These are phyloP conservation scores for Dimocarpus longan DNA, from an alignment of 345 rosid genomes.

Conservation along the genomic window DNA sequence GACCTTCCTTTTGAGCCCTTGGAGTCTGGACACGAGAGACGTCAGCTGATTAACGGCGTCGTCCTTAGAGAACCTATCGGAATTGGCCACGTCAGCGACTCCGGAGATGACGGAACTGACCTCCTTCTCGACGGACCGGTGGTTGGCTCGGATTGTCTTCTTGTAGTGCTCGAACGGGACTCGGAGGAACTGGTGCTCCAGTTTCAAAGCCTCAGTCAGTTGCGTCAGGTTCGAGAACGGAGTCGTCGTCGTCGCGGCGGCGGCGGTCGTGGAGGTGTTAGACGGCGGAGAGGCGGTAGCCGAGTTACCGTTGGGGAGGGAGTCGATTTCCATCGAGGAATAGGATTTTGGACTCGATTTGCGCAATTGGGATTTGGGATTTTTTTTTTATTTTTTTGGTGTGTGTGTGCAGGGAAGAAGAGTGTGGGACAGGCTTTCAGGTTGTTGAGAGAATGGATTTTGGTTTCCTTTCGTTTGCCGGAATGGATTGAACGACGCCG, in stretches of 20 bases:
- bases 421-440: background rate
- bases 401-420: background rate
- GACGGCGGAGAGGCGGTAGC: slow-evolving; percentile 22
- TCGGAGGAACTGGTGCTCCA: slow-evolving; percentile 91
- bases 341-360: background rate
- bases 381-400: background rate
- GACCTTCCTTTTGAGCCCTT: slow-evolving; percentile 95
- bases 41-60: slow-evolving; percentile 73
- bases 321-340: slow-evolving; percentile 48
- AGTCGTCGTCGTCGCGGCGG: slow-evolving; percentile 28
- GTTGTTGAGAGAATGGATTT: background rate
- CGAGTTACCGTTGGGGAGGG: slow-evolving; percentile 46
- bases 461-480: background rate
- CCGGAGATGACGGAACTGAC: slow-evolving; percentile 65
- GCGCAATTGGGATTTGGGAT: background rate
- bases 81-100: slow-evolving; percentile 60
- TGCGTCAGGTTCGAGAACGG: slow-evolving; percentile 59
- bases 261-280: slow-evolving; percentile 20
- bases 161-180: slow-evolving; percentile 97
- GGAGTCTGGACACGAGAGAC: slow-evolving; percentile 85
- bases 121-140: slow-evolving; percentile 82
- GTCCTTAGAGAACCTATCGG: slow-evolving; percentile 54
- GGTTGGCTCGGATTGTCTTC: slow-evolving; percentile 88
- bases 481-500: background rate
- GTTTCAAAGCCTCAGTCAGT: slow-evolving; percentile 77